Evolutionary conservation across 805 yeast species (phyloP).

Genomic region (Saturnispora kantuleensis): DNA sequence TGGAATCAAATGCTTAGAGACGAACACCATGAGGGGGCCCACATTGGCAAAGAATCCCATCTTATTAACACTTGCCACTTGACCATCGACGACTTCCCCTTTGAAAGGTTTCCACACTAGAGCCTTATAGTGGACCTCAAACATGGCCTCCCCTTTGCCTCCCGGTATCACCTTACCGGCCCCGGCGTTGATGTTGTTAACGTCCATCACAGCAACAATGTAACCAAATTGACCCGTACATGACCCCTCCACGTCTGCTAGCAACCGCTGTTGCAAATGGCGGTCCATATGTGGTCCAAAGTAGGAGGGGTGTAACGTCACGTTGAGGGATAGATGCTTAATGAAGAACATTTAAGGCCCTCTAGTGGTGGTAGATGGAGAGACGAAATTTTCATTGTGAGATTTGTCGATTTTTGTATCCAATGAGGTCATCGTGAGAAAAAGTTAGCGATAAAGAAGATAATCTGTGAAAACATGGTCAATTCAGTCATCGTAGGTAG

Average conservation of each 20-base stretch:
- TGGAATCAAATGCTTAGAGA: constrained; percentile 90
- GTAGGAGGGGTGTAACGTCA: constrained; percentile 93
- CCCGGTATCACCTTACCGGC: constrained; percentile 81
- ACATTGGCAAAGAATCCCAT: constrained; percentile 98
- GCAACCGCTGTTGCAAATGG: constrained; percentile 75
- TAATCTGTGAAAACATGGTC: too few species aligned
- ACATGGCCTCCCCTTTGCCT: constrained; percentile 89
- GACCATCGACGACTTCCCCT: constrained; percentile 97
- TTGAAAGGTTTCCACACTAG: constrained; percentile 98
- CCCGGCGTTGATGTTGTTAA: constrained; percentile 90
- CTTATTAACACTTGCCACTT: constrained; percentile 85
- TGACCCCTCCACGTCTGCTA: constrained; percentile 96
- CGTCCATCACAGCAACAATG: constrained; percentile 90
- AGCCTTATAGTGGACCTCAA: constrained; percentile 91
- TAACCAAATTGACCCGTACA: constrained; percentile 99
- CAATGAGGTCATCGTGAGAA: too few species aligned
- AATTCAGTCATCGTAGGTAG: too few species aligned
- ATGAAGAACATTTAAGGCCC: constrained; percentile 25
- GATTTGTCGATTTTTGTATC: too few species aligned
- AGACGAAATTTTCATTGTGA: too few species aligned
- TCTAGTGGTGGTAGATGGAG: background rate
- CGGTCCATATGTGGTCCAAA: constrained; percentile 98
- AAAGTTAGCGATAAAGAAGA: too few species aligned
- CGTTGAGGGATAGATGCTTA: constrained; percentile 83
- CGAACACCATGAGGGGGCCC: constrained; percentile 92